Conservation (phyloP, 2,329 filamentous ascomycete species). For the Harringtonia lauricola region DNA sequence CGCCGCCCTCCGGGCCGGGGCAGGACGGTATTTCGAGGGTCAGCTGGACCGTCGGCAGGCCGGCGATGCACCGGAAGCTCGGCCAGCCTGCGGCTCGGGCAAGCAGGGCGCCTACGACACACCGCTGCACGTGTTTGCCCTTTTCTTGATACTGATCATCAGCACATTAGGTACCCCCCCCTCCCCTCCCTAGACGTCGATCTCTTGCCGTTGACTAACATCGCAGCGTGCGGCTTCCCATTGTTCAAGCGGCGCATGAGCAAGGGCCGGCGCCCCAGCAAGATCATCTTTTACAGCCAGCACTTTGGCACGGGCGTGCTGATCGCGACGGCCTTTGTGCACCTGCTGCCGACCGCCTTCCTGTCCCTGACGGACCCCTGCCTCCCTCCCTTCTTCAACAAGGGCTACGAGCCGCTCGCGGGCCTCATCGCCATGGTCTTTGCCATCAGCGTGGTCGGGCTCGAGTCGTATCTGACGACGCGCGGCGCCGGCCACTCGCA, state of each 20-base stretch:
- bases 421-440: constrained; percentile 74
- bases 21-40: too few relatives aligned
- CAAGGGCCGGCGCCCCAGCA: constrained; percentile 44
- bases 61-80: constrained; percentile 22
- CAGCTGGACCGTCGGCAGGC: constrained; percentile 37
- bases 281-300: constrained; percentile 54
- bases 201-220: neutral
- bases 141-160: constrained; percentile 53
- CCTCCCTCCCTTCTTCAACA: constrained; percentile 67
- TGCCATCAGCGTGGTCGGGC: constrained; percentile 68
- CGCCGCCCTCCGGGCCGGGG: constrained; percentile 31
- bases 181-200: neutral
- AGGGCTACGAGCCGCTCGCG: constrained; percentile 68
- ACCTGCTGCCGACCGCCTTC: constrained; percentile 60
- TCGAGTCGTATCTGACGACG: constrained; percentile 84
- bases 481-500: constrained; percentile 52
- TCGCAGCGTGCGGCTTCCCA: constrained; percentile 52
- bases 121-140: constrained; percentile 53
- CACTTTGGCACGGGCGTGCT: constrained; percentile 76
- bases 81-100: constrained; percentile 41
- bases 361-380: constrained; percentile 56
- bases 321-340: constrained; percentile 79
- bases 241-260: constrained; percentile 50
- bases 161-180: constrained; percentile 23
- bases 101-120: constrained; percentile 51